A percentile compares a stretch with the other conserved stretches of the same genome.
These are phyloP conservation scores for Aegle marmelos DNA, from an alignment of 345 rosid genomes.

Conservation along the genomic window DNA sequence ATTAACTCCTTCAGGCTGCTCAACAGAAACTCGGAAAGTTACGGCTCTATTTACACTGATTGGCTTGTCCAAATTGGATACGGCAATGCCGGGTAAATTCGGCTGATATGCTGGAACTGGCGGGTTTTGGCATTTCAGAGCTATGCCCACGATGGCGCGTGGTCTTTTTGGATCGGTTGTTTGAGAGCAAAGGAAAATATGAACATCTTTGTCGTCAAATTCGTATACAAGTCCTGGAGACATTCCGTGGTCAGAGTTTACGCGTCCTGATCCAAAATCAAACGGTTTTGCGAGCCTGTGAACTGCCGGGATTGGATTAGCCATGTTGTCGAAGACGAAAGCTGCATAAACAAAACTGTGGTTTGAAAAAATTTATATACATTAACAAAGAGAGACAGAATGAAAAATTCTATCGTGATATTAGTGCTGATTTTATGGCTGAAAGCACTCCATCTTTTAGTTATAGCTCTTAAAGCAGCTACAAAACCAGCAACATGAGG, in stretches of 20 bases:
- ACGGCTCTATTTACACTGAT: background rate
- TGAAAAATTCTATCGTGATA: background rate
- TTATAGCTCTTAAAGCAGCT: background rate
- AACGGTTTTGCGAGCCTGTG: background rate
- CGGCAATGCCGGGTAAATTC: background rate
- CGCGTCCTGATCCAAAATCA: background rate
- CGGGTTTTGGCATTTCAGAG: background rate
- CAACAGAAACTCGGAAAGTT: background rate
- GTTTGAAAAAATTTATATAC: too few species aligned
- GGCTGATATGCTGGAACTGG: background rate
- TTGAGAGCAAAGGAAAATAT: background rate
- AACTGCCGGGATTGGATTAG: background rate
- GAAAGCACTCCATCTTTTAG: slow-evolving; percentile 19
- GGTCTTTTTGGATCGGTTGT: too few species aligned
- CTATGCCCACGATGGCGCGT: background rate
- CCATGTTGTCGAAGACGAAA: background rate
- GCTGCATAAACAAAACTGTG: background rate
- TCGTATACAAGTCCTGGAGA: background rate
- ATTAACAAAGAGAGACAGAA: too few species aligned
- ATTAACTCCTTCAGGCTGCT: background rate
- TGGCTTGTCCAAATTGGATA: background rate
- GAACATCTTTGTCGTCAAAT: background rate
- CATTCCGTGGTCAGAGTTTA: background rate
- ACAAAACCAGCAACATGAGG: slow-evolving; percentile 24
- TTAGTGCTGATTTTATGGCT: slow-evolving; percentile 21